phyloP scores from a whole-genome alignment of 108 stramenopile genomes.

The Poteriospumella lacustris region DNA sequence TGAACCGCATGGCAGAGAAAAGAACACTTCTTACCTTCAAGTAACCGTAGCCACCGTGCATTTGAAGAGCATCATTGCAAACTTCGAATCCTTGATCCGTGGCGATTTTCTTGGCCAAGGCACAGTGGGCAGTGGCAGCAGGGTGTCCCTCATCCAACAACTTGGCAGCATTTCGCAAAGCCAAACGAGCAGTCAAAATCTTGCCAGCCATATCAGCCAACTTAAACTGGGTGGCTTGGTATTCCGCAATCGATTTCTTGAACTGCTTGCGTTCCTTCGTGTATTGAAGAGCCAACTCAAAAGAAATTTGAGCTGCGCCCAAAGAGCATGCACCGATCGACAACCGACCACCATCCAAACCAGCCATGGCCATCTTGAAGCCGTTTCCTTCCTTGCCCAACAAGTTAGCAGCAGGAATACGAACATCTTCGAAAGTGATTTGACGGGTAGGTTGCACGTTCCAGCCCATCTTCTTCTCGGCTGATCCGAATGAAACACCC shows the following conservation, averaged over 20 bases:
- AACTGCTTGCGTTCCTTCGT: constrained; percentile 48
- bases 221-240: constrained; percentile 48
- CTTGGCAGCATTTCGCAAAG: constrained; percentile 41
- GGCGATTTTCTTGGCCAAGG: constrained; percentile 48
- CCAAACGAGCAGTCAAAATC: constrained; percentile 29
- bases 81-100: constrained; percentile 46
- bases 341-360: constrained; percentile 46
- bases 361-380: constrained; percentile 49
- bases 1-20: neutral
- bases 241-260: constrained; percentile 32
- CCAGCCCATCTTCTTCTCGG: constrained; percentile 46
- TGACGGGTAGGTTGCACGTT: constrained; percentile 44
- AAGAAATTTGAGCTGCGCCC: constrained; percentile 40
- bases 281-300: constrained; percentile 35
- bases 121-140: constrained; percentile 36
- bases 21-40: neutral
- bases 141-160: constrained; percentile 46
- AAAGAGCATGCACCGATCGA: constrained; percentile 42
- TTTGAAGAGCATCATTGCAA: constrained; percentile 43
- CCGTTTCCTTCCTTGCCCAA: constrained; percentile 50
- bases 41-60: constrained; percentile 46
- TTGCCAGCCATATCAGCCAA: constrained; percentile 48
- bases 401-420: constrained; percentile 43
- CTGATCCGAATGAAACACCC: constrained; percentile 50
- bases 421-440: constrained; percentile 37